phyloP scores from a whole-genome alignment of 2,329 filamentous ascomycete species.

The Graphilbum ipis-grandicollis region DNA sequence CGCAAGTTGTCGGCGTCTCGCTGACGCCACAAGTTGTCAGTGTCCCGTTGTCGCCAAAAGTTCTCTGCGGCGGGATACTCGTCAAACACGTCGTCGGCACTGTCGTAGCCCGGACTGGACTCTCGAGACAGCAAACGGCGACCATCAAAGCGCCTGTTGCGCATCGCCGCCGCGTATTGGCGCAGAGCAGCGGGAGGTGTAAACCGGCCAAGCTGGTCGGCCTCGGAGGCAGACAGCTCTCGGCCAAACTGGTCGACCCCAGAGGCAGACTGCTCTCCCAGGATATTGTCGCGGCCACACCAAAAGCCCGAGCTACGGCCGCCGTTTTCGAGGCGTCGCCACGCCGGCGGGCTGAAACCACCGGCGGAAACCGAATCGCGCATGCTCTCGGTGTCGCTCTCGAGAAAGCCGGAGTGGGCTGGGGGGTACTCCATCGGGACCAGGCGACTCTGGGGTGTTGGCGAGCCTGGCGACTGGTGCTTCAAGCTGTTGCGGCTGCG shows the following conservation, averaged over 20 bases:
- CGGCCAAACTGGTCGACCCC: no score
- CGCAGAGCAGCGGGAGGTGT: neutral
- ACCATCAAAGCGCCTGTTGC: neutral
- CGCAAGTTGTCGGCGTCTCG: constrained; percentile 8
- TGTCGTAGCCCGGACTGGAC: constrained; percentile 18
- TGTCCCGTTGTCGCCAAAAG: no score
- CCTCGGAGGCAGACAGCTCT: no score
- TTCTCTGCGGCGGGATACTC: no score
- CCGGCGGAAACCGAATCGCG: constrained; percentile 24
- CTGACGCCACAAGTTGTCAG: no score
- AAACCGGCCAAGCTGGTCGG: no score
- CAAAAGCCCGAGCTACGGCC: constrained; percentile 42
- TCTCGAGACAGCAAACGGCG: constrained; percentile 10
- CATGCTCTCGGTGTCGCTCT: constrained; percentile 25
- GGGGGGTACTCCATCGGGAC: constrained; percentile 24
- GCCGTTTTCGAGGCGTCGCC: constrained; percentile 43
- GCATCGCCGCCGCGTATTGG: neutral
- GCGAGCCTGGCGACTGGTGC: neutral
- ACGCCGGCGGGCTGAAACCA: constrained; percentile 43
- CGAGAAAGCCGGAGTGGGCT: constrained; percentile 24
- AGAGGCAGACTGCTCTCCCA: constrained; percentile 21
- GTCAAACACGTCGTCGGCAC: constrained; percentile 14
- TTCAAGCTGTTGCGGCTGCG: neutral
- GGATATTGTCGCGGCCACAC: constrained; percentile 36
- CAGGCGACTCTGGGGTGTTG: no score